Conservation (phyloP, 345 rosid genomes). For the Populus simonii region DNA sequence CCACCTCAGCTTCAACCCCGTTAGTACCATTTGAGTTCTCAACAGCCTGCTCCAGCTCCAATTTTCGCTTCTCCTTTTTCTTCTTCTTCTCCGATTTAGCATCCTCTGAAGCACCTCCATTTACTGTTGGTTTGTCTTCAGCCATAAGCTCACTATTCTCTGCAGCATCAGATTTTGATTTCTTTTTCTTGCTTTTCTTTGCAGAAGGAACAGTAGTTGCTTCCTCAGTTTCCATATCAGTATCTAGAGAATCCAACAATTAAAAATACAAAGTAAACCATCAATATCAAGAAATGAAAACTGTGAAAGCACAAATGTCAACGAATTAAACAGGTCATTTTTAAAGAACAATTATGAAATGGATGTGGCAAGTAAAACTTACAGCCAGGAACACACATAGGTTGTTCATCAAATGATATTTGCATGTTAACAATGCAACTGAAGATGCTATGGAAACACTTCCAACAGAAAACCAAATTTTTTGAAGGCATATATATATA, state of each 20-base stretch:
- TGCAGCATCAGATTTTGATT: constrained; percentile 36
- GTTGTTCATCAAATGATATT: background rate
- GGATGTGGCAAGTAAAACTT: background rate
- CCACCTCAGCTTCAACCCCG: constrained; percentile 2
- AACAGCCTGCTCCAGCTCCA: constrained; percentile 26
- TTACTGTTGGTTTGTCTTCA: constrained; percentile 28
- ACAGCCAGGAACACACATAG: background rate
- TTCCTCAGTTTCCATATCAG: constrained; percentile 49
- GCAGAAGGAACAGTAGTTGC: constrained; percentile 36
- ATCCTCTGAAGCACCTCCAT: constrained; percentile 41
- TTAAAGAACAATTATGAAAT: background rate
- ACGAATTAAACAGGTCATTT: background rate
- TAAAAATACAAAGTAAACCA: background rate
- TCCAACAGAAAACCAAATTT: background rate
- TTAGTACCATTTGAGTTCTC: constrained; percentile 17
- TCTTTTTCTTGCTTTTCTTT: constrained; percentile 66
- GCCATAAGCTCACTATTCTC: constrained; percentile 39
- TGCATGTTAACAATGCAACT: background rate
- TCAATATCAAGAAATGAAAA: background rate
- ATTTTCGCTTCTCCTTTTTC: constrained; percentile 50
- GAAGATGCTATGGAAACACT: background rate
- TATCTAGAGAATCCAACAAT: constrained; percentile 22
- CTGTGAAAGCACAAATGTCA: background rate
- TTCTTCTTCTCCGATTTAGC: constrained; percentile 52
- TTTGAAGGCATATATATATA: background rate